Conservation (phyloP, 805 yeast genomes). For the Candida ipomoeae region DNA sequence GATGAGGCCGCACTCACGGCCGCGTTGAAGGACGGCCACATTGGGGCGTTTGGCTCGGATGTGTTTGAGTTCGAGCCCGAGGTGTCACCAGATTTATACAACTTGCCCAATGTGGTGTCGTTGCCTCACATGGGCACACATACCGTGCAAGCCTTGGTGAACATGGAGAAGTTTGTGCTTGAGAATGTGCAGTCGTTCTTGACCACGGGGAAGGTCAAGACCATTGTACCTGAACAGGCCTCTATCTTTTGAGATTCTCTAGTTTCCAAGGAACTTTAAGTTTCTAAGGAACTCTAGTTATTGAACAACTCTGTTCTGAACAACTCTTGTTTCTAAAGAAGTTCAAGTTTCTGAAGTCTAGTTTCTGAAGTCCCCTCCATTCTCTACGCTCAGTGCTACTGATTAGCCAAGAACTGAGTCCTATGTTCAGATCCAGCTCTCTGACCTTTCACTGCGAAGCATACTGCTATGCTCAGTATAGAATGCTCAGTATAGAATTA, state of each 20-base stretch:
- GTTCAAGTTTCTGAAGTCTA: too few relatives aligned
- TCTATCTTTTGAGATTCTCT: not conserved
- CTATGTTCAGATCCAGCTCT: too few relatives aligned
- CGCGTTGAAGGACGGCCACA: conserved; percentile 58
- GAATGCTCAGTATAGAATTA: too few relatives aligned
- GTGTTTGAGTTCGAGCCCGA: conserved; percentile 75
- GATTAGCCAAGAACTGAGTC: too few relatives aligned
- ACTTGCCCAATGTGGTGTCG: conserved; percentile 65
- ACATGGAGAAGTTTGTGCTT: conserved; percentile 79
- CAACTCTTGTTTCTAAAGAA: too few relatives aligned
- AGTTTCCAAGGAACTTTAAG: not conserved
- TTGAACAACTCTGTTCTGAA: too few relatives aligned
- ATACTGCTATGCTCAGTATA: too few relatives aligned
- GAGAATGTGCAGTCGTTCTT: conserved; percentile 60
- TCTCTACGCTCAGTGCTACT: too few relatives aligned
- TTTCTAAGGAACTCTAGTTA: too few relatives aligned
- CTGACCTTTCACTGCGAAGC: too few relatives aligned
- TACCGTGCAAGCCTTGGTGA: conserved; percentile 64
- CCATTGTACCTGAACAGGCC: conserved; percentile 77
- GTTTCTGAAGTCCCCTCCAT: too few relatives aligned
- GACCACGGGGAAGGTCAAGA: conserved; percentile 61
- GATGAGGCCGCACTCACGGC: conserved; percentile 58
- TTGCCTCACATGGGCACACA: conserved; percentile 91
- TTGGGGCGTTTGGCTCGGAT: conserved; percentile 67
- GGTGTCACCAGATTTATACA: conserved; percentile 57